A percentile compares a stretch with the other conserved stretches of the same genome.
Conservation (phyloP, 495 filamentous ascomycete species). For the Penicillium angulare region DNA sequence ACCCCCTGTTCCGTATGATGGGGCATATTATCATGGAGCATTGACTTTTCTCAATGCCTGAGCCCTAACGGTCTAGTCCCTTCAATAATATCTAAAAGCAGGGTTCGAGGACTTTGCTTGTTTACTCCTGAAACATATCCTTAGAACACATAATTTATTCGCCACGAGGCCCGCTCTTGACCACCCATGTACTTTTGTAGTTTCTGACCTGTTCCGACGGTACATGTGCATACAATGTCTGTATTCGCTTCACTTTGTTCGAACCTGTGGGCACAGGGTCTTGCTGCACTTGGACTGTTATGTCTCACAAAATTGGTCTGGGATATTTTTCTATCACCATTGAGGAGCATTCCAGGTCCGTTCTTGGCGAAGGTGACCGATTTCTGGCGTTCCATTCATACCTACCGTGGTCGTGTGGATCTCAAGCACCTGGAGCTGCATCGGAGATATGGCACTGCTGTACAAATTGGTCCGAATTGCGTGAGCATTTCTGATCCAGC, state of each 20-base stretch:
- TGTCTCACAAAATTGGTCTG: conserved; percentile 10
- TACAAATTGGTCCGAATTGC: conserved; percentile 56
- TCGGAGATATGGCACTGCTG: conserved; percentile 50
- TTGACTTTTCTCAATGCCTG: background rate
- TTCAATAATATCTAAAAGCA: background rate
- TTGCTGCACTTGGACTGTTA: conserved; percentile 8
- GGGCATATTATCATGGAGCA: background rate
- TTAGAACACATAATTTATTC: background rate
- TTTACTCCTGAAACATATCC: background rate
- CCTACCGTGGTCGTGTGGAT: conserved; percentile 14
- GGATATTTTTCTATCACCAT: conserved; percentile 12
- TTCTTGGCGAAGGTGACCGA: conserved; percentile 40
- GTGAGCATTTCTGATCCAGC: conserved; percentile 49
- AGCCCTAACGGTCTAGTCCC: background rate
- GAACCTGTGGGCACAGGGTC: conserved; percentile 9
- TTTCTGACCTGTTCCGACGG: background rate
- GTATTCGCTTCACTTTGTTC: background rate
- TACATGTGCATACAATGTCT: background rate
- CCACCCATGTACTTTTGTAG: background rate
- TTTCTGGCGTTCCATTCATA: conserved; percentile 33
- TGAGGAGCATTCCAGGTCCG: conserved; percentile 44
- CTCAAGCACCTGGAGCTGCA: conserved; percentile 37
- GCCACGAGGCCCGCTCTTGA: background rate
- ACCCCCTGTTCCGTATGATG: background rate
- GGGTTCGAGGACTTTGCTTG: background rate